Evolutionary conservation across 176 grass and related monocot genomes (phyloP).

Genomic region (Calamus simplicifolius): DNA sequence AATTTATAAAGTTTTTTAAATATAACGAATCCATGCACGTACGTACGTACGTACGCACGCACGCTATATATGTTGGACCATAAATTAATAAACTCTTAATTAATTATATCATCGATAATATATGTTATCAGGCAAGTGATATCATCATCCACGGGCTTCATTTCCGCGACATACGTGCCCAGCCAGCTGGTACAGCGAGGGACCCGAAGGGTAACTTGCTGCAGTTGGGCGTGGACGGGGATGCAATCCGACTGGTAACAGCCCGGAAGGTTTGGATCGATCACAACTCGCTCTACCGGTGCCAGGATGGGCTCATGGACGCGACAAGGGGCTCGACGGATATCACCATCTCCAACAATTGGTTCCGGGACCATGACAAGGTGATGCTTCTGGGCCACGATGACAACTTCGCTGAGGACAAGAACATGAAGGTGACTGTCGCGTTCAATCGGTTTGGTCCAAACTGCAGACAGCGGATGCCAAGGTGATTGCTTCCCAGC

Average conservation of each 20-base stretch:
- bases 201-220: conserved; percentile 28
- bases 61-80: too few species aligned
- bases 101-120: background rate
- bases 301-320: conserved; percentile 68
- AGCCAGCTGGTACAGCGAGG: conserved; percentile 16
- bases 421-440: conserved; percentile 67
- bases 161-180: conserved; percentile 33
- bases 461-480: conserved; percentile 80
- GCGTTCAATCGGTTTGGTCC: conserved; percentile 78
- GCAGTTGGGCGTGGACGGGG: conserved; percentile 36
- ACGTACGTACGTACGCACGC: too few species aligned
- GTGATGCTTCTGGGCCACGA: conserved; percentile 87
- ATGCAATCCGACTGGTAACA: conserved; percentile 49
- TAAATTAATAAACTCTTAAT: too few species aligned
- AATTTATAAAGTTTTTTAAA: too few species aligned
- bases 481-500: conserved; percentile 24
- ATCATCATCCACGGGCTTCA: conserved; percentile 77
- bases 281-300: conserved; percentile 60
- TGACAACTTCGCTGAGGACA: conserved; percentile 36
- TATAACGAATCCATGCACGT: too few species aligned
- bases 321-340: conserved; percentile 57
- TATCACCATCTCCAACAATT: conserved; percentile 84
- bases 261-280: conserved; percentile 76
- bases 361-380: conserved; percentile 87
- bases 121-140: conserved; percentile 22